Base-by-base conservation (phyloP, 177 flowering plant species). In the Vitis hybrid region DNA sequence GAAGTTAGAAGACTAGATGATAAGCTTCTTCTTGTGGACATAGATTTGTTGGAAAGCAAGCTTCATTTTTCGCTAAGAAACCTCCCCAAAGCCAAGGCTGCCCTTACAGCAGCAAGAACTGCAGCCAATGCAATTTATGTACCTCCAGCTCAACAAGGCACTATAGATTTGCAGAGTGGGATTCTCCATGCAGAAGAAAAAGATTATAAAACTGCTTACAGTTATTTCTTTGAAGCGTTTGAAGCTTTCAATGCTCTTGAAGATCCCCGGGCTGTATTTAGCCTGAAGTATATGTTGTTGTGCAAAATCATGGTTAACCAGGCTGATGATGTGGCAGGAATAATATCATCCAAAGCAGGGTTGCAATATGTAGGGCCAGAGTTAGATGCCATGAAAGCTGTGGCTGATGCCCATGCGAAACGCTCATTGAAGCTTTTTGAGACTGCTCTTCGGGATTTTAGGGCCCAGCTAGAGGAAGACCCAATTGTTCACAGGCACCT, bases 311-410 rank as follows among this genome's bases (percentile, higher is more conserved):
- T 92, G 97, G 95, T 90, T 68, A 88, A 66, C 78, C 95, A 88
- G 68, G 91, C 91, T 71, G 93, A 87, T 72, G 97, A 90, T 77
- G 95, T 92, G 39, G 91, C 97, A 1, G 95, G 95, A 53, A 86
- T 90, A 50, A 85, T 92, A 58, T 87, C 95, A 6, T 90, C 97
- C 15, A 92, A 92, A 67, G 95, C 94, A 2, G 93, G 97, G 7
- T 73, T 90, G 67, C 86, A 85, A 29, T 88, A 92, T 61, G 76
- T 88, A 70, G 97, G 97, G 15, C 90, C 88, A 10, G 97, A 92
- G 55, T 67, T 92, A 63, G 97, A 92, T 83, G 97, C 97, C 3
- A 92, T 92, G 97, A 92, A 92, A 79, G 93, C 97, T 59, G 88
- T 92, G 45, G 97, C 97, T 19, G 93, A 88, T 84, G 95, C 97